phyloP scores from a whole-genome alignment of 495 filamentous ascomycete species.

The Geoglossum glabrum region DNA sequence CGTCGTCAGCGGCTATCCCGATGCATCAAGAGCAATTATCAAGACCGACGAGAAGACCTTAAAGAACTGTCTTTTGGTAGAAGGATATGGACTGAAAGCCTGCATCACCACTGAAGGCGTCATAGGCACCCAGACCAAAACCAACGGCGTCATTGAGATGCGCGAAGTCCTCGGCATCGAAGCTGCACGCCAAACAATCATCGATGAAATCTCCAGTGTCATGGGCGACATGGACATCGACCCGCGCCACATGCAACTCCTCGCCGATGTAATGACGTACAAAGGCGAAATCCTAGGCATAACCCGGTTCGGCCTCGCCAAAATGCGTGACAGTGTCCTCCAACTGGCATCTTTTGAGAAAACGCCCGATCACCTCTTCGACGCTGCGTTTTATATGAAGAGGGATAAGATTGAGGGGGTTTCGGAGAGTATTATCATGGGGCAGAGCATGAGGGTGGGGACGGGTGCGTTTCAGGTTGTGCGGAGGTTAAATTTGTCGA shows the following conservation, averaged over 20 bases:
- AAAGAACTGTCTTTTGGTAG: constrained; percentile 56
- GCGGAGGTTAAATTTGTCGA: constrained; percentile 41
- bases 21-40: constrained; percentile 73
- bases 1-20: constrained; percentile 68
- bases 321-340: constrained; percentile 89
- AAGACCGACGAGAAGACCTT: constrained; percentile 45
- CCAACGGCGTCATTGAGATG: constrained; percentile 84
- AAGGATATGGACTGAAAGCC: constrained; percentile 73
- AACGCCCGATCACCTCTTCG: constrained; percentile 93
- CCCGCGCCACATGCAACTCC: constrained; percentile 92
- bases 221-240: constrained; percentile 93
- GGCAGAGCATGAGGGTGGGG: constrained; percentile 73
- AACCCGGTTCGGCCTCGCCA: constrained; percentile 84
- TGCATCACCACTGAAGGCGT: constrained; percentile 91
- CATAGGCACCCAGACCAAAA: constrained; percentile 44
- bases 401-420: constrained; percentile 79
- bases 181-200: constrained; percentile 70
- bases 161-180: constrained; percentile 91
- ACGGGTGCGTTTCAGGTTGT: constrained; percentile 86
- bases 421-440: constrained; percentile 95
- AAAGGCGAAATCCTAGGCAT: constrained; percentile 96
- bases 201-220: constrained; percentile 56
- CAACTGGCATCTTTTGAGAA: constrained; percentile 97
- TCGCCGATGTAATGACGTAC: constrained; percentile 99
- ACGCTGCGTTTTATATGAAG: constrained; percentile 79